A percentile compares a stretch with the other conserved stretches of the same genome.
These are phyloP conservation scores for Ceratocystis cubensis DNA, from an alignment of 2,329 filamentous ascomycete species.

Conservation along the genomic window DNA sequence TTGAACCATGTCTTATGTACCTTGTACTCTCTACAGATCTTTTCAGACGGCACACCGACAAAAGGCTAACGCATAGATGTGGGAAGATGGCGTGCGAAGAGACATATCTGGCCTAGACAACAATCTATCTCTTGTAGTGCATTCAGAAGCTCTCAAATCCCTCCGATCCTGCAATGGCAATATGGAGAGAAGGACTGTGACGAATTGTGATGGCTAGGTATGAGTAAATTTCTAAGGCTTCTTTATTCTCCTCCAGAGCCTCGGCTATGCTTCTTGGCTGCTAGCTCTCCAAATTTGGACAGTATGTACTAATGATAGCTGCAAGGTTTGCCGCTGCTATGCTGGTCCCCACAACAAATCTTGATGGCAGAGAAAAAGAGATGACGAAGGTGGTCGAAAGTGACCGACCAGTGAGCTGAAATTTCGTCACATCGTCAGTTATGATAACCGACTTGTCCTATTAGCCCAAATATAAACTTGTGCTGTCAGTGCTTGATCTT, in stretches of 20 bases:
- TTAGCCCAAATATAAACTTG: not conserved
- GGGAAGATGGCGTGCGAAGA: not conserved
- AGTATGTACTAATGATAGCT: not conserved
- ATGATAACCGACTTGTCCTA: not conserved
- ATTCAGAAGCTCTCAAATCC: not conserved
- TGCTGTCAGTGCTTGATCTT: not conserved
- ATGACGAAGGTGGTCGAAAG: not conserved
- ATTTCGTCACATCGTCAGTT: not conserved
- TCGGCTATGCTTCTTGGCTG: too few relatives aligned
- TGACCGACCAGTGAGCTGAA: not conserved
- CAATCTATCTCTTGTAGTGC: not conserved
- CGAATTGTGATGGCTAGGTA: not conserved
- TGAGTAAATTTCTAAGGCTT: not conserved
- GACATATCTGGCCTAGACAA: not conserved
- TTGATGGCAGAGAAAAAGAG: not conserved
- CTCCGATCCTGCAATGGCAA: not conserved
- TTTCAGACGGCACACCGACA: not conserved
- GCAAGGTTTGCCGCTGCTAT: not conserved
- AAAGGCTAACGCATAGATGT: not conserved
- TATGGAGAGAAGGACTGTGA: not conserved
- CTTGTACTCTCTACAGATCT: not conserved
- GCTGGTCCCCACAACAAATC: not conserved
- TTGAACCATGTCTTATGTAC: not conserved
- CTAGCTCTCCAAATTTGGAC: not conserved
- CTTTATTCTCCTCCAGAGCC: too few relatives aligned